phyloP scores from a whole-genome alignment of 768 basidiomycete genomes.

The Chiua virens region DNA sequence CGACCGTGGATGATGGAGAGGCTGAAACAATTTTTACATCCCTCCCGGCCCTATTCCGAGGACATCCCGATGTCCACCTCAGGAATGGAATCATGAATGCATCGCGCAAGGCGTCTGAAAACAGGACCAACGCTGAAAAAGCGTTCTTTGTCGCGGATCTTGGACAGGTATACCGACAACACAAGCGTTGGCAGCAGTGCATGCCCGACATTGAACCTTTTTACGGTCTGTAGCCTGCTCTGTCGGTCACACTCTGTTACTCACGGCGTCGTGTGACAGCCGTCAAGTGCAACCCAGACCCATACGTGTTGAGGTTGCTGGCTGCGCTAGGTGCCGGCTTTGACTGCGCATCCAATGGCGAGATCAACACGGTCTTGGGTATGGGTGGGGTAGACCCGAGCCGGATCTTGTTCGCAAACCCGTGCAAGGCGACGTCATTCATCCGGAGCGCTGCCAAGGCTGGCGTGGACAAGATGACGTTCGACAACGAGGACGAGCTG shows the following conservation, averaged over 20 bases:
- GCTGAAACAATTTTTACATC: constrained; percentile 55
- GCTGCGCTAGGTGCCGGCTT: constrained; percentile 91
- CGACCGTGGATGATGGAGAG: constrained; percentile 30
- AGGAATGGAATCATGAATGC: constrained; percentile 76
- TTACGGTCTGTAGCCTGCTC: constrained; percentile 64
- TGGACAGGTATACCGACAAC: constrained; percentile 80
- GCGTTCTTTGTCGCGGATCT: constrained; percentile 98
- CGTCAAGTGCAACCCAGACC: constrained; percentile 98
- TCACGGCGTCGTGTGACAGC: constrained; percentile 48
- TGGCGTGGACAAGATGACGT: constrained; percentile 93
- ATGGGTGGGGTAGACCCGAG: constrained; percentile 74
- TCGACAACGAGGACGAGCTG: constrained; percentile 96
- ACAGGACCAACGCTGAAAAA: constrained; percentile 76
- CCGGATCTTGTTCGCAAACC: constrained; percentile 96
- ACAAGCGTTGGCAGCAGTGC: constrained; percentile 73
- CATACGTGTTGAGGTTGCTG: constrained; percentile 87
- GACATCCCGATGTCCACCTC: constrained; percentile 73
- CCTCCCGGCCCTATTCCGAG: constrained; percentile 65
- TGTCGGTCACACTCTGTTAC: constrained; percentile 23
- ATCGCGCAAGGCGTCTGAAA: constrained; percentile 46
- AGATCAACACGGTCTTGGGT: constrained; percentile 78
- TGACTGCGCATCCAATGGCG: constrained; percentile 95
- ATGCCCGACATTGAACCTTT: constrained; percentile 90
- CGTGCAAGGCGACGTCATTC: constrained; percentile 96
- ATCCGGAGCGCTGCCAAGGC: constrained; percentile 78